Base-by-base conservation (phyloP, 768 basidiomycete genomes). In the Naganishia vaughanmartiniae region DNA sequence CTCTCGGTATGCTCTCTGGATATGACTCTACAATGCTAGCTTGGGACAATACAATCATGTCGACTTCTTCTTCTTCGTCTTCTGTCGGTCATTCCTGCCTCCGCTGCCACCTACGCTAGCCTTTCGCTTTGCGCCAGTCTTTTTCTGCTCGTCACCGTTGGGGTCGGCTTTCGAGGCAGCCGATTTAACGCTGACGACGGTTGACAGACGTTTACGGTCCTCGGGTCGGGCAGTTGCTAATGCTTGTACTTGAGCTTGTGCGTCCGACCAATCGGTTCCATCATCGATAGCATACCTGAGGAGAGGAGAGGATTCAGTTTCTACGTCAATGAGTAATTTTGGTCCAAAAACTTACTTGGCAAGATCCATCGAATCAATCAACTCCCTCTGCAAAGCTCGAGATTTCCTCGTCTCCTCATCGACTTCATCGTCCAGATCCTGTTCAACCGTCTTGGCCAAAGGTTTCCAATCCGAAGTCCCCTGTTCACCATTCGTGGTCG, bases 281-380 rank as follows among this genome's bases (percentile, higher is more conserved):
- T 89, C 87, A 74, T 90, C 85, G 74, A 97, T 93, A 34, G 82
- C 83, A 72, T 79, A 84, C 75, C 83, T 84, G 66, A 34, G 39
- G 48, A 45, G 45, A 75, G 51, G 28, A n/a, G 51, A 15, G n/a
- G 21, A 21, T 14, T 26, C 0, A 26, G 2, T 30, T 45, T 26
- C 19, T 1, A 7, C 24, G 24, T 15, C 24, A 53, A 34, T 28
- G 28, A 3, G 51, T 54, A 19, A 65, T 51, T 51, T 4, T 7
- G n/a, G n/a, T 42, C 10, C 4, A 24, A 12, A 42, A 39, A 85
- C 91, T 86, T 78, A 97, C 93, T 89, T 89, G 82, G 85, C 87
- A 71, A 97, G 82, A 82, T 97, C 93, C 34, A 99, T 85, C 26
- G 90, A 86, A 73, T 92, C 88, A 58, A 98, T 88, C 85, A 97